Base-by-base conservation (phyloP, 441 rosid species). In the Croton laevigatus region DNA sequence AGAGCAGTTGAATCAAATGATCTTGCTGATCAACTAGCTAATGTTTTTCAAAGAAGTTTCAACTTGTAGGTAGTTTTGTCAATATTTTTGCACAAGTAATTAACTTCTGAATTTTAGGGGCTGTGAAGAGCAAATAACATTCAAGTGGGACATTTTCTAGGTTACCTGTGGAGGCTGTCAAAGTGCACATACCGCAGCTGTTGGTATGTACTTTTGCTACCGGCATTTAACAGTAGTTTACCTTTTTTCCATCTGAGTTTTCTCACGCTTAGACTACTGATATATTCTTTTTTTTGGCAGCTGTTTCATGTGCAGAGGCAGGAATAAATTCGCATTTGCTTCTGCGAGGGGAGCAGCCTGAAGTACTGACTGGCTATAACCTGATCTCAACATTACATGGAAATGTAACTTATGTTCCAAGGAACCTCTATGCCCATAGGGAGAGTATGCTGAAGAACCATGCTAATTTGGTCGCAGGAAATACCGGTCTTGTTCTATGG, bases 141-240 rank as follows among this genome's bases (percentile, higher is more conserved):
- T 79, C 59, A 27, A 68, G 45, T 76, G 65, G 60, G 70, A 66
- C 67, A 76, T 82, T 83, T 85, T 81, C 65, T 82, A 90, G 98
- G 96, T 91, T 79, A 90, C 97, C 10, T 94, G 97, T 75, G 97
- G 97, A 72, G 97, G 97, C 71, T 89, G 96, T 81, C 98, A 90
- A 85, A 94, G 97, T 62, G 97, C 97, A 12, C 96, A 94, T 75
- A 78, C 98, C 75, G 89, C 94, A 69, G 93, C 94, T 66, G 89
- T 88, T 79, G 97, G 97, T 85, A 81, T 77, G 84, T 38, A 60
- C 40, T 51, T 38, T 51, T 72, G 38, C 51, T 49, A 40, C 55
- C 53, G 19, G 54, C 49, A 44, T 46, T 16, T 51, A n/a, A 59
- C 55, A 44, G 19, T 17, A 19, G 59, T 48, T 63, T 23, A 20